Conservation (phyloP, 352 stramenopile genomes). For the Pythium plurisporium region DNA sequence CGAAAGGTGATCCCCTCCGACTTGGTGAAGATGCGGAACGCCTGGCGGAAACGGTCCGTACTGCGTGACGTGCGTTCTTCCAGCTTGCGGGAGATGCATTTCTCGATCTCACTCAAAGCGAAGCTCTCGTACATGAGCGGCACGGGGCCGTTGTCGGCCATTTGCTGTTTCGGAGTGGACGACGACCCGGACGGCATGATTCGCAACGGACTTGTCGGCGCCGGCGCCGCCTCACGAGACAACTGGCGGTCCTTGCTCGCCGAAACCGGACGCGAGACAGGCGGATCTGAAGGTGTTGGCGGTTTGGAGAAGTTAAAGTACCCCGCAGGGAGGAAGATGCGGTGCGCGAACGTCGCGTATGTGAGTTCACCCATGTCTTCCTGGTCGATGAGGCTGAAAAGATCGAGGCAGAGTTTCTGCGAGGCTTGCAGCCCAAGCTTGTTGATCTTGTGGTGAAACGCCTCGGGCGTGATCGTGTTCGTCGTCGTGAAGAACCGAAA, state of each 20-base stretch:
- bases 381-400: constrained; percentile 61
- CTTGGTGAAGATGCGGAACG: constrained; percentile 68
- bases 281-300: not conserved
- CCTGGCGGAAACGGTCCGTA: constrained; percentile 48
- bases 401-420: constrained; percentile 37
- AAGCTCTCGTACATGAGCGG: constrained; percentile 45
- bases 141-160: too few species aligned
- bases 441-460: constrained; percentile 58
- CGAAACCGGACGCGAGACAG: not conserved
- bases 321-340: constrained; percentile 45
- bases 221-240: too few species aligned
- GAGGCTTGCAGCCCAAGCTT: constrained; percentile 52
- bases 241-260: not conserved
- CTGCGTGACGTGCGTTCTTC: constrained; percentile 47
- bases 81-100: constrained; percentile 53
- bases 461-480: constrained; percentile 63
- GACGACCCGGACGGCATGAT: not conserved
- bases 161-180: too few species aligned
- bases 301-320: constrained; percentile 28
- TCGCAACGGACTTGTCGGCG: too few species aligned
- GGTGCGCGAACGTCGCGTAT: constrained; percentile 53
- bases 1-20: constrained; percentile 53
- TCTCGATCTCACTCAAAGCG: constrained; percentile 46
- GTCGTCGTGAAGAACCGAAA: constrained; percentile 78
- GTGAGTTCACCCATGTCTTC: constrained; percentile 64